These are phyloP conservation scores for Talaromyces borbonicus DNA, from an alignment of 495 filamentous ascomycete genomes.

Conservation along the genomic window DNA sequence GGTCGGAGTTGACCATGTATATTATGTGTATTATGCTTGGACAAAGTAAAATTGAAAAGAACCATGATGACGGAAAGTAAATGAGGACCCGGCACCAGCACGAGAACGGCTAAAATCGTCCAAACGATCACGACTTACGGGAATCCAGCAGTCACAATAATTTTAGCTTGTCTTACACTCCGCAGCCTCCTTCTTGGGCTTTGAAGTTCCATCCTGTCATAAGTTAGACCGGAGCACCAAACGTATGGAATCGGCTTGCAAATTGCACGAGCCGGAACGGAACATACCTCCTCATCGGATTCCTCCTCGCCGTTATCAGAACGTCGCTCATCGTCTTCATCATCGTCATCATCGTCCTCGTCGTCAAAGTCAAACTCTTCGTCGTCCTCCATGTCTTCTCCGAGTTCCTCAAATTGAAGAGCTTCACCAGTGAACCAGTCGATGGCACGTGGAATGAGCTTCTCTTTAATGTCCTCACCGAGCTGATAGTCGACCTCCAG, in stretches of 20 bases:
- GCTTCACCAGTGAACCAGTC: slow-evolving; percentile 99
- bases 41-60: background rate
- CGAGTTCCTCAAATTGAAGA: slow-evolving; percentile 89
- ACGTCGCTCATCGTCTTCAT: slow-evolving; percentile 62
- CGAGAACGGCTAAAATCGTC: background rate
- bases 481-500: slow-evolving; percentile 98
- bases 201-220: slow-evolving; percentile 76
- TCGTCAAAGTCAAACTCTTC: slow-evolving; percentile 85
- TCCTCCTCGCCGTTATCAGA: slow-evolving; percentile 55
- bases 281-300: slow-evolving; percentile 85
- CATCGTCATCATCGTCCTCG: slow-evolving; percentile 81
- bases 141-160: slow-evolving; percentile 2
- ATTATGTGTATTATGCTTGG: slow-evolving; percentile 9
- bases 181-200: slow-evolving; percentile 97
- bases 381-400: slow-evolving; percentile 76
- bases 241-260: background rate
- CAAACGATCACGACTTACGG: background rate
- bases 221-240: slow-evolving; percentile 13
- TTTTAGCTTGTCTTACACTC: slow-evolving; percentile 98
- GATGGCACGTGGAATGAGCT: slow-evolving; percentile 95
- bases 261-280: background rate
- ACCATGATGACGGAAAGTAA: slow-evolving; percentile 3
- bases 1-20: slow-evolving; percentile 1
- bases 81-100: background rate
- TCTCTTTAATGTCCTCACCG: slow-evolving; percentile 99